Percentiles rank a stretch among this genome's conserved stretches.
Evolutionary conservation across 192 early-diverging fungal species (phyloP).

Genomic region (Coemansia sp.): DNA sequence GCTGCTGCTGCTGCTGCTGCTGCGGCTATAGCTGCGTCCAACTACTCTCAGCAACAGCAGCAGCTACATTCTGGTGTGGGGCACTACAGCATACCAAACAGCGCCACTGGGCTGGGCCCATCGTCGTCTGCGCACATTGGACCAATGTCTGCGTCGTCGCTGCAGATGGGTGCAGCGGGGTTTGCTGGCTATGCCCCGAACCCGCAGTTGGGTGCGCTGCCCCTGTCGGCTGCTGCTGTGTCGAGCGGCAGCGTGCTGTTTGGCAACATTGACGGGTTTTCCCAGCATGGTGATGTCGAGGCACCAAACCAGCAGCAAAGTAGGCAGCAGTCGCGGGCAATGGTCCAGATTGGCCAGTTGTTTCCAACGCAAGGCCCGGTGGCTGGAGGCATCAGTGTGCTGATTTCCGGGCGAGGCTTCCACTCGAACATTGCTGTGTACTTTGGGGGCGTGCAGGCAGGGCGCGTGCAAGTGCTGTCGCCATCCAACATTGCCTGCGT

Average conservation of each 20-base stretch:
- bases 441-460: slow-evolving; percentile 64
- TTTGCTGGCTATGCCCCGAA: slow-evolving; percentile 4
- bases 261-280: not conserved
- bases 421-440: slow-evolving; percentile 68
- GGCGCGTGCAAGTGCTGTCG: slow-evolving; percentile 75
- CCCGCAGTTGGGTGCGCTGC: too few relatives aligned
- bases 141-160: not conserved
- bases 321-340: not conserved
- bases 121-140: not conserved
- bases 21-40: slow-evolving; percentile 2
- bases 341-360: slow-evolving; percentile 62
- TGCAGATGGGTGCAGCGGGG: not conserved
- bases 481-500: slow-evolving; percentile 77
- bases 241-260: slow-evolving; percentile 7
- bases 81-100: not conserved
- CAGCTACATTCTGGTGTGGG: not conserved
- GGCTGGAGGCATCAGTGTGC: slow-evolving; percentile 81
- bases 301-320: not conserved
- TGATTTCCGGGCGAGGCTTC: slow-evolving; percentile 80
- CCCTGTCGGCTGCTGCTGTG: too few relatives aligned
- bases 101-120: not conserved
- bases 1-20: slow-evolving; percentile 8
- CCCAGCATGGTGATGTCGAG: slow-evolving; percentile 6
- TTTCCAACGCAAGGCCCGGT: slow-evolving; percentile 83
- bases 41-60: slow-evolving; percentile 4